phyloP scores from a whole-genome alignment of 2,329 filamentous ascomycete species.

The Claviceps digitariae region DNA sequence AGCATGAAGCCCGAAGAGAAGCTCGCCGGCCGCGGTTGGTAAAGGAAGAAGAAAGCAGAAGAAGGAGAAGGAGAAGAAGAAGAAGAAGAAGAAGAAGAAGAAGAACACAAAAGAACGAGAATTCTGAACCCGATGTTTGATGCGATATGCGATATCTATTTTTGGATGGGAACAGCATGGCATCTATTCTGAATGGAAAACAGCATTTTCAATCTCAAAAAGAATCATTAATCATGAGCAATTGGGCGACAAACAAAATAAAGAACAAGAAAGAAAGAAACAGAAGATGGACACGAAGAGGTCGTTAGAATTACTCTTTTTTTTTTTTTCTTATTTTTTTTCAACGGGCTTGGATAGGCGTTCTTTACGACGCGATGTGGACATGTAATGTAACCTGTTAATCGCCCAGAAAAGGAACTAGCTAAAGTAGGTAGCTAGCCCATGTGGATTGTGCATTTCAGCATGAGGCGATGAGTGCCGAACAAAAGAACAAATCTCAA shows the following conservation, averaged over 20 bases:
- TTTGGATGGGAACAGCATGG: too few relatives aligned
- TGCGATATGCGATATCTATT: too few relatives aligned
- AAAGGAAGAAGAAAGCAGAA: conserved; percentile 14
- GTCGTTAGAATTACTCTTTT: not conserved
- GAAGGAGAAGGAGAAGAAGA: too few relatives aligned
- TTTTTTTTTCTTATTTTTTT: not conserved
- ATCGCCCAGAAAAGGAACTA: not conserved
- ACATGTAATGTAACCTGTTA: not conserved
- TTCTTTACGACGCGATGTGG: not conserved
- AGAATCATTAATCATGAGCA: too few relatives aligned
- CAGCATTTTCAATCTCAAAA: too few relatives aligned
- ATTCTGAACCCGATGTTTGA: too few relatives aligned
- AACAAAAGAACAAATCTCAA: not conserved
- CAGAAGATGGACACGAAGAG: not conserved
- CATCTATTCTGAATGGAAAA: too few relatives aligned
- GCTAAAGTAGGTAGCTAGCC: not conserved
- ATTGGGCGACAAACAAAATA: not conserved
- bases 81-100: too few relatives aligned
- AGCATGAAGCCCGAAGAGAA: conserved; percentile 67
- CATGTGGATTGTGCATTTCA: not conserved
- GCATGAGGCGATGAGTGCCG: not conserved
- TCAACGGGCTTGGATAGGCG: conserved; percentile 3
- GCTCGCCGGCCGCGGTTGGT: conserved; percentile 79
- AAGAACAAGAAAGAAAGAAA: not conserved
- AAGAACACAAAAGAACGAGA: too few relatives aligned